Evolutionary conservation across 371 early-diverging fungal genomes (phyloP), one percentile per base, ranked within the genome.

Genomic region (Saksenaea vasiformis): DNA sequence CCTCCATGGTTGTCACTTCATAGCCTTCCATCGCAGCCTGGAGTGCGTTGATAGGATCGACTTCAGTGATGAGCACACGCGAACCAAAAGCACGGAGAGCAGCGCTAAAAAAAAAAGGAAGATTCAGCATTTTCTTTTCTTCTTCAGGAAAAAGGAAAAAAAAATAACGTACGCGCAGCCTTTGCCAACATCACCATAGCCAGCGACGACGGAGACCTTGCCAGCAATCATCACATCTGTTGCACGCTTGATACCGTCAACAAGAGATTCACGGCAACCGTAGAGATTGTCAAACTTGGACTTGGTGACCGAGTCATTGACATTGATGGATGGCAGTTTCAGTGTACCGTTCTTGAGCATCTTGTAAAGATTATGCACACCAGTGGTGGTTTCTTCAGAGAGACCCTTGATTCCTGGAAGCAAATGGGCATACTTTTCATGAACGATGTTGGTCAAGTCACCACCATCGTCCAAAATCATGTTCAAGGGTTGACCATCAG

Each of bases 221-320:
- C 99, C 99, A 74, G 99, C 99, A 79, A 99, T 99, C 98, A 98
- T 98, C 73, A 97, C 97, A 83, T 98, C 99, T 71, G 99, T 99
- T 77, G 98, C 98, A 79, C 99, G 93, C 93, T 99, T 99, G 91
- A 98, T 98, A 79, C 99, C 99, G 85, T 99, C 99, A 65, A 98
- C 93, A 72, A 99, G 90, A 58, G 98, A 98, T 88, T 99, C 99
- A 85, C 98, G 95, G 91, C 98, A 99, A 69, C 98, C 98, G 87
- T 99, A 99, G 73, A 99, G 83, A 93, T 99, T 99, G 85, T 99
- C 98, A 80, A 98, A 98, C 92, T 99, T 99, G 90, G 94, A 93
- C 91, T 99, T 99, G 87, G 98, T 99, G 72, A 99, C 99, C 31
- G 98, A 97, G 90, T 98, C 98, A 88, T 99, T 99, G 82, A 99